Conservation (phyloP, 1,139 yeast species). For the Diutina sp. region DNA sequence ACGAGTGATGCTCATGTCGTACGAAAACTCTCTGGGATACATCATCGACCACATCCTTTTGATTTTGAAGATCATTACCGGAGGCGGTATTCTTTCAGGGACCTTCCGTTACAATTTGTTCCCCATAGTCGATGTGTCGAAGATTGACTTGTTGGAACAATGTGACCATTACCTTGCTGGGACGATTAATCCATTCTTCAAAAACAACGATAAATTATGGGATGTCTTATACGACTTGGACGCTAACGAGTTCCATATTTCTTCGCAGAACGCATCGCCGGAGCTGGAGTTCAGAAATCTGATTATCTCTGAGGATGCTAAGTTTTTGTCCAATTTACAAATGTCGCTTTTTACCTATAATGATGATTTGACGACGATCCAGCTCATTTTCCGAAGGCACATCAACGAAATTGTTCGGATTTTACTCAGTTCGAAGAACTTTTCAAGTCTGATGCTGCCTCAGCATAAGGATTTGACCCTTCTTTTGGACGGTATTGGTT, state of each 20-base stretch:
- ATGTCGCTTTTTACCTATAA: constrained; percentile 31
- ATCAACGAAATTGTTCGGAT: constrained; percentile 33
- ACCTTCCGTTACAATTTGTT: constrained; percentile 36
- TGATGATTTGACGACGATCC: constrained; percentile 36
- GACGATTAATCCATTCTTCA: constrained; percentile 56
- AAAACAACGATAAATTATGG: constrained; percentile 43
- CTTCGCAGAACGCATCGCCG: background rate
- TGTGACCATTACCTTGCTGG: constrained; percentile 52
- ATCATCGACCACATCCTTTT: constrained; percentile 45
- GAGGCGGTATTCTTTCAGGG: constrained; percentile 47
- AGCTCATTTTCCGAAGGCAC: constrained; percentile 33
- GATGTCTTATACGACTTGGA: constrained; percentile 50
- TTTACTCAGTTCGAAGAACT: constrained; percentile 27
- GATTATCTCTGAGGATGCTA: constrained; percentile 35
- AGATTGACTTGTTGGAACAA: constrained; percentile 40
- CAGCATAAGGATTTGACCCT: constrained; percentile 15
- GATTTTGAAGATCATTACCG: constrained; percentile 39
- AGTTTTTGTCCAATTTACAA: constrained; percentile 31
- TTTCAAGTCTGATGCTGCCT: constrained; percentile 12
- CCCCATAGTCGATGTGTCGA: constrained; percentile 52
- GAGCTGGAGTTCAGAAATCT: background rate
- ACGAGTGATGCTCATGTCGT: constrained; percentile 39
- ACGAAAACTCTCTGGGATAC: constrained; percentile 40
- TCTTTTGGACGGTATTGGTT: constrained; percentile 31
- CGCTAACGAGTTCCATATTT: constrained; percentile 25